Conservation (phyloP, 352 stramenopile species). For the Globisporangium recalcitrans region DNA sequence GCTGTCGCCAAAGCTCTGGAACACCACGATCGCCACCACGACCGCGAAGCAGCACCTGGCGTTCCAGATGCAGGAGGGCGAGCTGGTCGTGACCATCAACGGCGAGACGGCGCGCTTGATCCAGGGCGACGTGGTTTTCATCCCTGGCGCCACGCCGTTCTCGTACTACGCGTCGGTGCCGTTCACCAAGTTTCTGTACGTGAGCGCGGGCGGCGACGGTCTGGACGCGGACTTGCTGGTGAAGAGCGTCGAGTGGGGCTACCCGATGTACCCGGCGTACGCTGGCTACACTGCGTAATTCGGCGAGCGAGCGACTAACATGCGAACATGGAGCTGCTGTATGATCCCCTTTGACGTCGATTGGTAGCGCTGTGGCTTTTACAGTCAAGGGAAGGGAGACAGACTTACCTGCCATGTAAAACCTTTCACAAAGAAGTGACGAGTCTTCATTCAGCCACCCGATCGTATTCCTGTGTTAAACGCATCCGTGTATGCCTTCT, state of each 20-base stretch:
- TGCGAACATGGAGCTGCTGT: too few relatives aligned
- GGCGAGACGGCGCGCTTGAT: slow-evolving; percentile 36
- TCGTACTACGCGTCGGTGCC: slow-evolving; percentile 43
- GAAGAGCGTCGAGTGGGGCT: slow-evolving; percentile 40
- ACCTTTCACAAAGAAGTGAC: too few relatives aligned
- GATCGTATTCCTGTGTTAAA: too few relatives aligned
- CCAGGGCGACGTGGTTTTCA: slow-evolving; percentile 45
- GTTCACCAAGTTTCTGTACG: slow-evolving; percentile 55
- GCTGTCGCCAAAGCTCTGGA: slow-evolving; percentile 37
- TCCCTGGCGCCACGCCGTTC: slow-evolving; percentile 39
- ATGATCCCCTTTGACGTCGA: too few relatives aligned
- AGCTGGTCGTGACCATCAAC: slow-evolving; percentile 36
- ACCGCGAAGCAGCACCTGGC: slow-evolving; percentile 41
- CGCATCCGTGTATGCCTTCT: too few relatives aligned
- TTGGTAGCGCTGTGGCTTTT: too few relatives aligned
- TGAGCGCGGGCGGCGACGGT: slow-evolving; percentile 40
- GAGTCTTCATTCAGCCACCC: too few relatives aligned
- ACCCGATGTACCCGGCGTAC: slow-evolving; percentile 39
- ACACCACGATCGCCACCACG: slow-evolving; percentile 33
- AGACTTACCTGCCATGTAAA: too few relatives aligned
- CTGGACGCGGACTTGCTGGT: slow-evolving; percentile 41
- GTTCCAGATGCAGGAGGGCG: slow-evolving; percentile 46
- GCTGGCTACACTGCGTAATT: slow-evolving; percentile 23
- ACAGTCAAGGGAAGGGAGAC: too few relatives aligned
- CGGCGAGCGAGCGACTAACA: too few relatives aligned